Evolutionary conservation across 208 protist species (phyloP), one percentile per base, ranked within the genome.

Genomic region (Herpetomonas muscarum): DNA sequence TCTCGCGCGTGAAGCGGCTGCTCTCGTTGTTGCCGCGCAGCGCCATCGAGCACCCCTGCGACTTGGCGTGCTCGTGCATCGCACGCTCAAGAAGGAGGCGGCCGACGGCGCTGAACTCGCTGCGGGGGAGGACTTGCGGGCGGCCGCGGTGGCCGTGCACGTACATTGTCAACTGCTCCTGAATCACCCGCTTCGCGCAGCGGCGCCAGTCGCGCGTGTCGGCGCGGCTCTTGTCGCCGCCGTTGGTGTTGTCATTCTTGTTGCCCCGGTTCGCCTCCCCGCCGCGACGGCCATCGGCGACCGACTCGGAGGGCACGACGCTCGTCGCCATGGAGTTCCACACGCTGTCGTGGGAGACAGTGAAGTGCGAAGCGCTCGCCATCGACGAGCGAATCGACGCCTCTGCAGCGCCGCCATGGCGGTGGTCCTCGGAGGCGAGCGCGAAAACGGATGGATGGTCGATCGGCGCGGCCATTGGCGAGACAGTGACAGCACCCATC

Each of bases 101-200:
- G 21, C 74, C 73, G 28, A 87, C 72, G 25, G 44, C 45, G 31
- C 70, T 54, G 51, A 90, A 88, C 45, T 83, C 64, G 15, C 78
- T 64, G 42, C 71, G 66, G 30, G 42, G 73, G 24, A 94, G 60
- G 29, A 90, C 70, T n/a, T 50, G 45, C 34, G 86, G 86, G 62
- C 61, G 67, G 3, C 79, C 82, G 24, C 67, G 55, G 3, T 68
- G 54, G 0, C 82, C 82, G 12, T 71, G 67, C 19, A 79, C 68
- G 70, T 88, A 90, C 26, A 88, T 50, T 17, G 86, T 90, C 0
- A 90, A 75, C 63, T 85, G 76, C 65, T 90, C 70, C 30, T 89
- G 71, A 58, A 93, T 93, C 3, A 72, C 75, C 19, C 80, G 79
- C 78, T 93, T 93, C 24, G 86, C 86, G 13, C 63, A 61, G 2